These are phyloP conservation scores for Rhodotorula sp. DNA, from an alignment of 1,284 basidiomycete genomes.

Conservation along the genomic window DNA sequence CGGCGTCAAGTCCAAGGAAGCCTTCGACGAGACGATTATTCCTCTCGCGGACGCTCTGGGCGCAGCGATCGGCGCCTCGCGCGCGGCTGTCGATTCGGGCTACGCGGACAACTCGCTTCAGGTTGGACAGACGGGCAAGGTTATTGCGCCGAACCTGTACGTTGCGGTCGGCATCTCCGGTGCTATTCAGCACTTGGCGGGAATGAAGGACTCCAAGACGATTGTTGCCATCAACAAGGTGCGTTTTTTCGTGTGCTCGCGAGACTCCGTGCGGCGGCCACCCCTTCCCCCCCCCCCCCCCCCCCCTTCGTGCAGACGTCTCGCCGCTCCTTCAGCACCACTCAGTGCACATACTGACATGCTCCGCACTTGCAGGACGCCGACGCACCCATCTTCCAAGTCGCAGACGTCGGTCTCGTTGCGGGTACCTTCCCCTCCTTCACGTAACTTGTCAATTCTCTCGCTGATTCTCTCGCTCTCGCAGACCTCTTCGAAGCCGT, in stretches of 20 bases:
- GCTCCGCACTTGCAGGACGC: conserved; percentile 63
- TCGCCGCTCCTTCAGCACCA: background rate
- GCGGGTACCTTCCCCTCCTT: conserved; percentile 49
- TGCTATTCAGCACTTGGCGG: conserved; percentile 97
- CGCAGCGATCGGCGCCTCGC: conserved; percentile 93
- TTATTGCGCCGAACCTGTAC: conserved; percentile 76
- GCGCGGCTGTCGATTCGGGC: conserved; percentile 96
- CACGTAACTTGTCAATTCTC: background rate
- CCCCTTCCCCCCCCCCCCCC: too few species aligned
- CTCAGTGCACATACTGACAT: background rate
- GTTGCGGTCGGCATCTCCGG: conserved; percentile 96
- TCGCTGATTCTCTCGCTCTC: background rate
- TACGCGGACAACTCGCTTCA: conserved; percentile 98
- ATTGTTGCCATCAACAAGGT: conserved; percentile 99
- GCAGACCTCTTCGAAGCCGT: conserved; percentile 82
- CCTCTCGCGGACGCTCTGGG: conserved; percentile 90
- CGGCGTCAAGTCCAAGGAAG: conserved; percentile 91
- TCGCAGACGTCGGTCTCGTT: conserved; percentile 93
- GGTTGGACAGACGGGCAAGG: conserved; percentile 97
- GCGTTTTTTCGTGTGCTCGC: conserved; percentile 10
- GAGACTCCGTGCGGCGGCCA: background rate
- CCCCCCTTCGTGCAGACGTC: too few species aligned
- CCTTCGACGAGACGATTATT: conserved; percentile 81
- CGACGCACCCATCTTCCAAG: conserved; percentile 98
- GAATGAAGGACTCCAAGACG: conserved; percentile 99